Percentiles rank a stretch among this genome's conserved stretches.
These are phyloP conservation scores for Chaetomium cochliodes DNA, from an alignment of 495 filamentous ascomycete genomes.

Conservation along the genomic window DNA sequence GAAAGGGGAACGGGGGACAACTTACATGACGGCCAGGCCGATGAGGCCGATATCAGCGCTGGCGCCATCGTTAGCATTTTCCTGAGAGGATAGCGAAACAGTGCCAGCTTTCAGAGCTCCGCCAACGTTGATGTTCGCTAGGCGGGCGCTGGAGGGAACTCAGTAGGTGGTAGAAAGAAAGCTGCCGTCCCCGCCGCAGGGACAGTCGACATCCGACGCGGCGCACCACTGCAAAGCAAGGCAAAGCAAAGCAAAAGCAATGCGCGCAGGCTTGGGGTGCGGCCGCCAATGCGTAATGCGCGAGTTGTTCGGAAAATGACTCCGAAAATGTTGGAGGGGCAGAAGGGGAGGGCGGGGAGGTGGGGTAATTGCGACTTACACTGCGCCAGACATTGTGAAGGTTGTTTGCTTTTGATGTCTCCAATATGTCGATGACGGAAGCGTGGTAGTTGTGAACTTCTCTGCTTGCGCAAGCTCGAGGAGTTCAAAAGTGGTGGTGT, in stretches of 20 bases:
- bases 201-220: not conserved
- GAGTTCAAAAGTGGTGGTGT: conserved; percentile 16
- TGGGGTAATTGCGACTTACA: conserved; percentile 47
- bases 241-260: not conserved
- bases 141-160: conserved; percentile 67
- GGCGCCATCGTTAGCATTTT: conserved; percentile 51
- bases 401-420: conserved; percentile 14
- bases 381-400: conserved; percentile 52
- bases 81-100: conserved; percentile 29
- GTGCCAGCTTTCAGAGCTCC: conserved; percentile 47
- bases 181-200: conserved; percentile 14
- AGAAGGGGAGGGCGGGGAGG: conserved; percentile 31
- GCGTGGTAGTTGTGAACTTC: conserved; percentile 17
- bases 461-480: conserved; percentile 12
- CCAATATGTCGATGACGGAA: conserved; percentile 5
- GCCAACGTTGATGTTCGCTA: conserved; percentile 80
- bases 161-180: conserved; percentile 48
- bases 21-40: conserved; percentile 96
- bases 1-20: conserved; percentile 22
- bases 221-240: not conserved
- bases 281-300: conserved; percentile 14
- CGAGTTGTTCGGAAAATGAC: conserved; percentile 12
- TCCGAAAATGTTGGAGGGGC: conserved; percentile 15
- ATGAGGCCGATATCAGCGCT: conserved; percentile 96
- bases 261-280: not conserved